Conservation (phyloP, 331 rosid genomes). For the Stylosanthes scabra region DNA sequence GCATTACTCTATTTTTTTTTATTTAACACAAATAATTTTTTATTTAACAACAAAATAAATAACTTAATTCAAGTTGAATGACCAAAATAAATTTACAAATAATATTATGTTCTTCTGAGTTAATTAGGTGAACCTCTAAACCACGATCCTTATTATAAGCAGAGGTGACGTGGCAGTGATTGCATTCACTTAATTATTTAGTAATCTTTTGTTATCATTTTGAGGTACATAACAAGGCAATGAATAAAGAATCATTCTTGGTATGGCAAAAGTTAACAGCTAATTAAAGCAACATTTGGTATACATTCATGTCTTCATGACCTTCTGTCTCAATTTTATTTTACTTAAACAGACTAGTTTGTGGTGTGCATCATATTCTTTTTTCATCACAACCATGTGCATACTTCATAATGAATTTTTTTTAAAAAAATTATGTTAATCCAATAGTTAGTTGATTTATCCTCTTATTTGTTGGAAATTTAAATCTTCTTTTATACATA, state of each 20-base stretch:
- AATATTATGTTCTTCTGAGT: neutral
- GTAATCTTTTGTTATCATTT: constrained; percentile 30
- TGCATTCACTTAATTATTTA: constrained; percentile 11
- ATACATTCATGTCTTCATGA: constrained; percentile 5
- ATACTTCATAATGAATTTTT: neutral
- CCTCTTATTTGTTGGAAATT: no score
- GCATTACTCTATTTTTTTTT: no score
- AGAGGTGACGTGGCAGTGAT: constrained; percentile 37
- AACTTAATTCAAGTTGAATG: no score
- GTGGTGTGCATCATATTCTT: constrained; percentile 43
- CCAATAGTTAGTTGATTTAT: no score
- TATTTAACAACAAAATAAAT: no score
- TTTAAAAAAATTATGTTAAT: no score
- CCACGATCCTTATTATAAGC: constrained; percentile 37
- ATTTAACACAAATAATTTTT: no score
- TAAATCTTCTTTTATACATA: no score
- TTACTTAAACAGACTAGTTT: constrained; percentile 33
- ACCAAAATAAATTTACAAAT: no score
- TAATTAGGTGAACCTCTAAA: constrained; percentile 29
- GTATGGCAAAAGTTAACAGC: constrained; percentile 52
- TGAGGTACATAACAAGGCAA: constrained; percentile 41
- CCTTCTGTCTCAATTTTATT: constrained; percentile 40
- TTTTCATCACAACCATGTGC: constrained; percentile 54
- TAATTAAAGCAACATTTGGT: constrained; percentile 43
- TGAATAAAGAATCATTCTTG: constrained; percentile 36